Evolutionary conservation across 2,329 filamentous ascomycete genomes (phyloP).

Genomic region (Exserohilum turcica): DNA sequence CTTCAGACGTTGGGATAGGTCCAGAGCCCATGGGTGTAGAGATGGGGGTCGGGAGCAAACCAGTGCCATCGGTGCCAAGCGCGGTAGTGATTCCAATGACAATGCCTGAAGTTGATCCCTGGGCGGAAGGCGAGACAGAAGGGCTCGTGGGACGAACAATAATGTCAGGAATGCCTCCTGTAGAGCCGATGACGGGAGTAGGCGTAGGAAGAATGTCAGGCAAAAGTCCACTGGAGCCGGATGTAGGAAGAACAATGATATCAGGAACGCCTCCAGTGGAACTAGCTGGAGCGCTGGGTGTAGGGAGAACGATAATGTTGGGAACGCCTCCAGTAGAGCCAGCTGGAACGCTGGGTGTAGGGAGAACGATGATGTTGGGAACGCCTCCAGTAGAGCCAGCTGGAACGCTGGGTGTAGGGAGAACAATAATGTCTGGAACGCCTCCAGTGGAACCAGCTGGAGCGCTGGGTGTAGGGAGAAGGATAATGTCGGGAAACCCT

Average conservation of each 20-base stretch:
- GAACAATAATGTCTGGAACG: conserved; percentile 28
- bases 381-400: too few species aligned
- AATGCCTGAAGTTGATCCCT: conserved; percentile 31
- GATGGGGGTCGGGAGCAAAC: conserved; percentile 19
- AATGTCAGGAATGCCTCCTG: conserved; percentile 29
- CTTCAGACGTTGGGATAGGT: conserved; percentile 31
- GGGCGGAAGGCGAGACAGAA: conserved; percentile 4
- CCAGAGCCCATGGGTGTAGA: conserved; percentile 19
- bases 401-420: conserved; percentile 21
- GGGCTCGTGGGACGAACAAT: conserved; percentile 30
- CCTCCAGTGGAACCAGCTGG: conserved; percentile 32
- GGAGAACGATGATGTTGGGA: neutral
- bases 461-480: conserved; percentile 10
- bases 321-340: conserved; percentile 32
- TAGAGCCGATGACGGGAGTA: conserved; percentile 25
- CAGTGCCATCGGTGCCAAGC: conserved; percentile 30
- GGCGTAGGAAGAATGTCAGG: conserved; percentile 9
- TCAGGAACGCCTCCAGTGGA: neutral
- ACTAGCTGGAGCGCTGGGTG: neutral
- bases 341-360: conserved; percentile 16
- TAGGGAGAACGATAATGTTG: conserved; percentile 29
- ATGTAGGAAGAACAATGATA: neutral
- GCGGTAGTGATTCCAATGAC: conserved; percentile 46
- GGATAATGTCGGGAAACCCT: conserved; percentile 23
- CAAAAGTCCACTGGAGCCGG: neutral